Evolutionary conservation across 352 stramenopile species (phyloP).

Genomic region (Globisporangium uncinulatum): DNA sequence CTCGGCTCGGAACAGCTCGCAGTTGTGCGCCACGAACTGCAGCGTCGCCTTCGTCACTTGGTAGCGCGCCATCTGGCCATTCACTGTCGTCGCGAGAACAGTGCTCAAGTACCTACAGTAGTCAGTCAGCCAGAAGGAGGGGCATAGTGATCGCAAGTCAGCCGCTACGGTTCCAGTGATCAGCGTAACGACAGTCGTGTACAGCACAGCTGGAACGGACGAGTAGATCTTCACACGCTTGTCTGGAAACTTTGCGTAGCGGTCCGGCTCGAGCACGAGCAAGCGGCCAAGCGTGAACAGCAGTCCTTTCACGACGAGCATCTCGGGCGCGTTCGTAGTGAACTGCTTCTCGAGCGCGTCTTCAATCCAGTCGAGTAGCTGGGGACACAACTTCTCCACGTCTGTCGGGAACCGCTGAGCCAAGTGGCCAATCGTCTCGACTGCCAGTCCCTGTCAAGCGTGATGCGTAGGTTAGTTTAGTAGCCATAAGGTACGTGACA

Average conservation of each 20-base stretch:
- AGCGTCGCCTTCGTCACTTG: conserved; percentile 61
- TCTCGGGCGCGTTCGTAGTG: conserved; percentile 47
- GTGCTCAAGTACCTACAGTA: conserved; percentile 47
- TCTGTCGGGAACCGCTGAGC: conserved; percentile 43
- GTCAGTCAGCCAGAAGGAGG: background rate
- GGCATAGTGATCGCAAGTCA: no score
- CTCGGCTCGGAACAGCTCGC: conserved; percentile 34
- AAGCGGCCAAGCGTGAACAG: conserved; percentile 54
- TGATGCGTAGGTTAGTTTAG: no score
- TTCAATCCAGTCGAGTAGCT: conserved; percentile 63
- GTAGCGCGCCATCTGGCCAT: conserved; percentile 57
- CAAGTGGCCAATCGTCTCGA: conserved; percentile 57
- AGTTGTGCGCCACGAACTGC: conserved; percentile 44
- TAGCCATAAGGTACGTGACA: no score
- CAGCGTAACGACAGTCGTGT: background rate
- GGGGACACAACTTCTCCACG: conserved; percentile 17
- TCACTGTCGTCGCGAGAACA: conserved; percentile 51
- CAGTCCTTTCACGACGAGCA: conserved; percentile 70
- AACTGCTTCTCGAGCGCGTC: conserved; percentile 74
- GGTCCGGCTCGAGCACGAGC: conserved; percentile 41
- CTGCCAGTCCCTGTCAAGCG: conserved; percentile 34
- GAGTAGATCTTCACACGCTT: conserved; percentile 61
- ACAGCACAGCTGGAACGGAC: conserved; percentile 17
- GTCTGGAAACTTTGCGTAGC: conserved; percentile 29
- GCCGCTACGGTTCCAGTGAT: no score